These are phyloP conservation scores for Monosporascus sp. DNA, from an alignment of 2,329 filamentous ascomycete species.

Conservation along the genomic window DNA sequence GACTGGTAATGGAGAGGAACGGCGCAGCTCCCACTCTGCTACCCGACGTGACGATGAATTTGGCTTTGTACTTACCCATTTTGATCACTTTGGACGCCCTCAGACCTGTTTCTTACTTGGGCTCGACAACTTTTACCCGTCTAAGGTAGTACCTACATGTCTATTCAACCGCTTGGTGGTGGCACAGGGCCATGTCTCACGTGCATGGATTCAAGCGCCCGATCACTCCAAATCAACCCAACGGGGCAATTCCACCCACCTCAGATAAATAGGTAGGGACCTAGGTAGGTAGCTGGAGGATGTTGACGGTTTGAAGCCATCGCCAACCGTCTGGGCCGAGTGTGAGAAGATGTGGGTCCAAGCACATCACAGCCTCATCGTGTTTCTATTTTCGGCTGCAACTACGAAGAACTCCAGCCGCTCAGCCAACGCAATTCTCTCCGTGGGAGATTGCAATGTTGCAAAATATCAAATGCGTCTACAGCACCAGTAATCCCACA, in stretches of 20 bases:
- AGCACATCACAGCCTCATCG: conserved; percentile 10
- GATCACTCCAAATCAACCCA: not conserved
- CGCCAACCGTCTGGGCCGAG: not conserved
- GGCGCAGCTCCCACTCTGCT: not conserved
- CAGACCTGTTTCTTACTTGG: no score
- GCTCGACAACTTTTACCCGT: not conserved
- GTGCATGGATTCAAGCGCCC: no score
- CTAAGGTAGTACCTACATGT: not conserved
- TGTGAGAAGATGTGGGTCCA: not conserved
- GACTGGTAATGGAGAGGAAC: not conserved
- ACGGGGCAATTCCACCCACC: not conserved
- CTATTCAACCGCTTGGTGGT: not conserved
- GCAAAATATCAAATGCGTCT: no score
- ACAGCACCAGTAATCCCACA: no score
- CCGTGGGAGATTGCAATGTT: no score
- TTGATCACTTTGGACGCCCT: no score
- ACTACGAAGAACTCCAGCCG: no score
- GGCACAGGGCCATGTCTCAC: not conserved
- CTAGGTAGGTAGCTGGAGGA: not conserved
- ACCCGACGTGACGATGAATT: not conserved
- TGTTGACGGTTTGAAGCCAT: not conserved
- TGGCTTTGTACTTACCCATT: not conserved
- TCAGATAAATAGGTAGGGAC: not conserved
- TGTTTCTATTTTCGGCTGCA: conserved; percentile 12
- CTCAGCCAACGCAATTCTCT: no score